Evolutionary conservation across 2,329 filamentous ascomycete species (phyloP).

Genomic region (Microdochium trichocladiopsis): DNA sequence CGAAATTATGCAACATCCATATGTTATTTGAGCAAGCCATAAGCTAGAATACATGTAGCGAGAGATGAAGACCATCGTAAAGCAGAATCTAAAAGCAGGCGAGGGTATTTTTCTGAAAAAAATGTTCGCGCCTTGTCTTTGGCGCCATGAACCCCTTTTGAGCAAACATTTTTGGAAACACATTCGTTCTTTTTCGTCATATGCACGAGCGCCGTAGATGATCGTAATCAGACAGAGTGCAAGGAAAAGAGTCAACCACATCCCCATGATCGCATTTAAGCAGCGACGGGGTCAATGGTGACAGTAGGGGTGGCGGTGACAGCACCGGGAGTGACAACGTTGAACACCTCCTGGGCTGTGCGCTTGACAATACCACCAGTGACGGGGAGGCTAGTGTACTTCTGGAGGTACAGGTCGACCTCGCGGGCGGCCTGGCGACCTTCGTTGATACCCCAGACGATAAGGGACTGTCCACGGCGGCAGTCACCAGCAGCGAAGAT

Average conservation of each 20-base stretch:
- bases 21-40: background rate
- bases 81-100: background rate
- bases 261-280: constrained; percentile 5
- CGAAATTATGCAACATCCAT: no score
- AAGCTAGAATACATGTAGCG: background rate
- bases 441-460: constrained; percentile 98
- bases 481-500: constrained; percentile 95
- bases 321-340: constrained; percentile 16
- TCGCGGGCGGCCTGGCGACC: constrained; percentile 88
- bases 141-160: background rate
- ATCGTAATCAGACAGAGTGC: no score
- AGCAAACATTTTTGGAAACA: background rate
- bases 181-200: background rate
- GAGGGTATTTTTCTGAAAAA: background rate
- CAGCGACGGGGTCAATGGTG: background rate
- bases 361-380: constrained; percentile 90
- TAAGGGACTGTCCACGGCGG: constrained; percentile 87
- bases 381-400: constrained; percentile 73
- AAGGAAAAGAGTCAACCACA: background rate
- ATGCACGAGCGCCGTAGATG: background rate
- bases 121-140: background rate
- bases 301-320: background rate
- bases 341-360: constrained; percentile 64
- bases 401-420: constrained; percentile 80
- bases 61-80: background rate